Evolutionary conservation across 2,329 filamentous ascomycete species (phyloP).

Genomic region (Claviceps paspali): DNA sequence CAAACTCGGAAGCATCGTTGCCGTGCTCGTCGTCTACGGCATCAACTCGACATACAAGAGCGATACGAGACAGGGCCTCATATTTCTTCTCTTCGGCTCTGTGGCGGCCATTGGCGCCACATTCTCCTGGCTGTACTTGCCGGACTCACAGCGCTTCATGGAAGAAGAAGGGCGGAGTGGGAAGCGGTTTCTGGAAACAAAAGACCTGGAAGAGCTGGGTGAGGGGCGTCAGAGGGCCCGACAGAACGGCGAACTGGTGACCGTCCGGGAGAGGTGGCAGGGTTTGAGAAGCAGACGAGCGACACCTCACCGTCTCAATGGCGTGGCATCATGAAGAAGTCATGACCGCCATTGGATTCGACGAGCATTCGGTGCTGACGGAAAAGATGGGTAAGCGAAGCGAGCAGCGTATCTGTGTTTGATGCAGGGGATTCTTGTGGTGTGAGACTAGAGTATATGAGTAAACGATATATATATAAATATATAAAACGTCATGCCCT

Average conservation of each 20-base stretch:
- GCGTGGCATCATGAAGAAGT: no score
- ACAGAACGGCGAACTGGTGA: constrained; percentile 28
- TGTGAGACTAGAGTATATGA: no score
- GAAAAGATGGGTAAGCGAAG: no score
- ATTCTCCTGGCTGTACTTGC: constrained; percentile 36
- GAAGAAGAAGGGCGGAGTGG: constrained; percentile 15
- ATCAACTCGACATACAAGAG: constrained; percentile 30
- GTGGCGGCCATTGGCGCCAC: constrained; percentile 33
- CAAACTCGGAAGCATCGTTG: constrained; percentile 41
- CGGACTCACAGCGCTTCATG: constrained; percentile 27
- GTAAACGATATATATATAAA: no score
- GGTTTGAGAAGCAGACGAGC: constrained; percentile 21
- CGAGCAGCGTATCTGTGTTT: no score
- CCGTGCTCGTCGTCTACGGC: constrained; percentile 33
- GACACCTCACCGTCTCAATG: neutral
- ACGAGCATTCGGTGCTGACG: no score
- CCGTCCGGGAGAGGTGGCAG: constrained; percentile 26
- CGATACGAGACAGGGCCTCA: constrained; percentile 29
- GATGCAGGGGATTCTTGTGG: no score
- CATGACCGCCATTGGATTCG: no score
- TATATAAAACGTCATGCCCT: no score
- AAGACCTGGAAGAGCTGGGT: constrained; percentile 34
- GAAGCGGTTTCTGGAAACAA: constrained; percentile 25
- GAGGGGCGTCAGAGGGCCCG: constrained; percentile 30
- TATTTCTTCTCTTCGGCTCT: constrained; percentile 34